Evolutionary conservation across 176 grass and related monocot genomes (phyloP), one percentile per base, ranked within the genome.

Genomic region (Zea mays): DNA sequence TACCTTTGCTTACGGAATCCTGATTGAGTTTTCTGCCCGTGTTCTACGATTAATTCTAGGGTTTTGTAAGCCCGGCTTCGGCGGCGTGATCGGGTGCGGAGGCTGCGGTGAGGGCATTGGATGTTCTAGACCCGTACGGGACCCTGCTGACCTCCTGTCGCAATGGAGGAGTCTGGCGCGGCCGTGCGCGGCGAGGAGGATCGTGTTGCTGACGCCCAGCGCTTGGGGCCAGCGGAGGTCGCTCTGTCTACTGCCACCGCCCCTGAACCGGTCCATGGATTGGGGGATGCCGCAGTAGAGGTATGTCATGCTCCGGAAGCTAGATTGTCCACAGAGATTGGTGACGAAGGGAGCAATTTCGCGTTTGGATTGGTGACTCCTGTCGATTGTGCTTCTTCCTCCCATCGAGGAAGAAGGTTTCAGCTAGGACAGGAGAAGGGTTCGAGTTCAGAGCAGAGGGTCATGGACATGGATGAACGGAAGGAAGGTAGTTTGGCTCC

Each of bases 101-200:
- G 37, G 49, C 34, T 51, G 62, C 8, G 48, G 44, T 4, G 5
- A 47, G 36, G 58, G 70, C 86, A 84, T 84, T 88, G 75, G 81
- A 79, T 79, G 86, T 70, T 69, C 80, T 88, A 62, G 63, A 88
- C 84, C 81, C 69, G 62, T 69, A 62, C 55, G 75, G 54, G 37
- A 0, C 45, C 55, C 54, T 17, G 86, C 75, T 79, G 81, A 88
- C 69, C 52, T 12, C 59, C 85, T 79, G 80, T 52, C 71, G 74
- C 74, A 52, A 84, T 88, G 86, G 69, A 69, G 75, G 69, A 52
- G 34, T 14, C 77, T 68, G 84, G 47, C 42, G 41, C 16, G 21
- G 75, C 0, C 37, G 46, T 17, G 74, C 50, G 17, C 37, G 69
- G 81, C 10, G 62, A 2, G 43, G 86, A 78, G 79, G 73, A 21